Conservation (phyloP, 2,329 filamentous ascomycete species). For the Fusarium tupiense region DNA sequence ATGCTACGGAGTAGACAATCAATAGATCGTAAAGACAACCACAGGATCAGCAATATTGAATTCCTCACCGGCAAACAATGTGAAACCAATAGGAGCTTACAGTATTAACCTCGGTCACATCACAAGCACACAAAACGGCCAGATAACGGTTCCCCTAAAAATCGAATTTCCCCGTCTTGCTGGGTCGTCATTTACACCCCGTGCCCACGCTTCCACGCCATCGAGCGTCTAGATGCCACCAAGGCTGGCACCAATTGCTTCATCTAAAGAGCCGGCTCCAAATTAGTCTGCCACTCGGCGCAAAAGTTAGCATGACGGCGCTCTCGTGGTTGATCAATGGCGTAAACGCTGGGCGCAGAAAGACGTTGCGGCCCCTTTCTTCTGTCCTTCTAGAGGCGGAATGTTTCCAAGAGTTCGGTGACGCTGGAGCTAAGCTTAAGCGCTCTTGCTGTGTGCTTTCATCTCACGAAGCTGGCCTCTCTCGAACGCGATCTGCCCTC, state of each 20-base stretch:
- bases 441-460: constrained; percentile 4
- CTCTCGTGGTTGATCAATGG: constrained; percentile 27
- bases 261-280: constrained; percentile 19
- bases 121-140: constrained; percentile 17
- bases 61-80: neutral
- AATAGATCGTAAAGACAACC: neutral
- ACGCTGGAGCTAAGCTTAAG: constrained; percentile 13
- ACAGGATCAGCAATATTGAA: constrained; percentile 1
- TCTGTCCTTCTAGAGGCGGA: constrained; percentile 23
- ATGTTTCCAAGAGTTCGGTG: constrained; percentile 25
- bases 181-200: constrained; percentile 26
- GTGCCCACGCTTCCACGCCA: constrained; percentile 18
- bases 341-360: constrained; percentile 17
- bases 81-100: neutral
- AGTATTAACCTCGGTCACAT: neutral
- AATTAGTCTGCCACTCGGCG: constrained; percentile 32
- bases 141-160: neutral
- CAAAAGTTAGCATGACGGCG: constrained; percentile 28
- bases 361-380: constrained; percentile 37
- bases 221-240: constrained; percentile 34
- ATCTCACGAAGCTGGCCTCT: constrained; percentile 19
- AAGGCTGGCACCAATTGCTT: constrained; percentile 27
- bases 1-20: neutral
- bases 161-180: constrained; percentile 19
- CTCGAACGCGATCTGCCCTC: constrained; percentile 11